Base-by-base conservation (phyloP, 192 early-diverging fungal species). In the Mortierella alpina region DNA sequence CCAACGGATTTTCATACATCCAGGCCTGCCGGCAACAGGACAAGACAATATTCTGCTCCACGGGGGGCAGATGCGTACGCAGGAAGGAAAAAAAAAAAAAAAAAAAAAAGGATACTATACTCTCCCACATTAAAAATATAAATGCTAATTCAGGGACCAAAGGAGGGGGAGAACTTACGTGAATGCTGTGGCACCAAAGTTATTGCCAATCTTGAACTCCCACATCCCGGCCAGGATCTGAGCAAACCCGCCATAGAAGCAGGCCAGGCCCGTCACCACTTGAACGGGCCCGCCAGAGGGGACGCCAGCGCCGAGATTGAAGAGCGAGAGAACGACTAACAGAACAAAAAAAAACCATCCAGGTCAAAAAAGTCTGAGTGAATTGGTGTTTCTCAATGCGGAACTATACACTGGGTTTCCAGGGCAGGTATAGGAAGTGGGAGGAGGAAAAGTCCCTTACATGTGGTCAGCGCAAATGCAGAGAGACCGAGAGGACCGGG, bases 221-320 rank as follows among this genome's bases (percentile, higher is more conserved):
- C 92, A 94, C 92, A 95, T 93, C 59, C 93, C 94, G 60, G 93
- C 93, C 13, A 92, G 78, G 44, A 94, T 80, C 84, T 95, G 93
- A 60, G 86, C 82, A 31, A 94, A 57, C 6, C 94, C 94, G 57
- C 93, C 93, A 73, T 93, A 93, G 72, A 93, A 94, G 52, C 93
- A 69, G 13, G 91, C 91, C 9, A 92, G 79, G 58, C 91, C 91
- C 11, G 90, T 60, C 18, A 92, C 89, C 42, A 94, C 82, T 18
- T 84, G 81, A 7, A 86, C 83, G 12, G 92, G 86, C 2, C 87
- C 82, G 48, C 71, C 67, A 14, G 86, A 74, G 54, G 85, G 75
- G 42, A 90, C 82, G 18, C 88, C 87, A 15, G 92, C 91, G 48
- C 89, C 92, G 20, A 89, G 84, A 63, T 93, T 94, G 76, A 90